Evolutionary conservation across 75 land plant genomes (phyloP), one percentile per base, ranked within the genome.

Genomic region (Sequoiadendron giganteum): DNA sequence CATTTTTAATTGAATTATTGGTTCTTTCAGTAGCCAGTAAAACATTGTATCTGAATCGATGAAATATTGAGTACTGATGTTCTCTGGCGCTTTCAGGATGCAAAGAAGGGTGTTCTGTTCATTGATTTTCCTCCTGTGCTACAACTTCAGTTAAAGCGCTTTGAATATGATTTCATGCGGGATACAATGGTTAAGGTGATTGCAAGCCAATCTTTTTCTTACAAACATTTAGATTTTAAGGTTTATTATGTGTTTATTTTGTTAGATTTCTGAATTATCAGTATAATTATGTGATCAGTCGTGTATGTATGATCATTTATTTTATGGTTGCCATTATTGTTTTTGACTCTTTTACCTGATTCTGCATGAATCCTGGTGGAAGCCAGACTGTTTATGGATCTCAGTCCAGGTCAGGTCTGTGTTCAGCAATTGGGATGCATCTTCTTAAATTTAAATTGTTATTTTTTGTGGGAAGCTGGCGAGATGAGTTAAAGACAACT

Each of bases 61-160:
- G 65, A 85, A 54, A 56, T 10, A 55, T 55, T 85, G 61, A 52
- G 5, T 36, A 85, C 43, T 32, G 21, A 30, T 55, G 42, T 72
- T n/a, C 87, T 34, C 14, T 75, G 30, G 25, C 73, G 34, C 21
- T 28, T 77, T 86, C 95, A 97, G 99, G 99, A 97, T 93, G 99
- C 99, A 61, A 97, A 93, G 93, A 97, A 97, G 82, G 98, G 99
- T 89, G 98, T 97, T n/a, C 91, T 97, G 28, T 97, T 97, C 87
- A 95, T 94, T 73, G 99, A 97, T 87, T 97, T 97, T 88, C 99
- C 99, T 30, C 99, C 99, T 86, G 98, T 97, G 34, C 96, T 97
- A 87, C 99, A 97, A 87, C 96, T 97, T 82, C 99, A 97, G 88
- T 92, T 97, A 54, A 97, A 97, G 89, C 93, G 99, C 28, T 97